Evolutionary conservation across 1,284 basidiomycete species (phyloP), one percentile per base, ranked within the genome.

Genomic region (Cerioporus squamosus): DNA sequence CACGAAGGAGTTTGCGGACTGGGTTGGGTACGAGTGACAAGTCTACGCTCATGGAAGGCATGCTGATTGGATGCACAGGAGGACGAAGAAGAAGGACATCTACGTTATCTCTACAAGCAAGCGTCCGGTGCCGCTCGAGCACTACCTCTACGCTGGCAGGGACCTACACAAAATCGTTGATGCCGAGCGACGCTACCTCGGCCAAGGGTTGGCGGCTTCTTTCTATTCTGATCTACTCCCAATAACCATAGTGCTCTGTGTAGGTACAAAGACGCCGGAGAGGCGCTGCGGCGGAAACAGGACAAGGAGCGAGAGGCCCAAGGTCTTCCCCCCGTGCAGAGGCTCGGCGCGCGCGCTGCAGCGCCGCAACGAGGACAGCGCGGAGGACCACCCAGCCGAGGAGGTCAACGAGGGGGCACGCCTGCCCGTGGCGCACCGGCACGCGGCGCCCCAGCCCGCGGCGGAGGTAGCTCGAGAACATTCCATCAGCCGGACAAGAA

Each of bases 71-170:
- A 20, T 12, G 18, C 31, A 15, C 24, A 97, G 97, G 2, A 91
- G 97, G 10, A 99, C 97, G 1, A 99, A 99, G 80, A 97, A 95
- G 81, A 99, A 98, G 75, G 95, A 99, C 68, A 98, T 99, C 58
- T 99, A 98, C 74, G 97, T 99, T 53, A 98, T 99, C 65, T 97
- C 94, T 22, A 99, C 97, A 0, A 87, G 92, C 1, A 96, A 98
- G 75, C 86, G 97, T 60, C 97, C 97, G 0, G 97, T 99, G 2
- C 97, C 97, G 2, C 82, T 99, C 40, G 97, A 99, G 74, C 97
- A 99, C 77, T 98, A 92, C 75, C 79, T 99, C 5, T 99, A 97
- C 77, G 95, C 96, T 1, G 93, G 94, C 12, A 86, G 90, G 62
- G 95, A 98, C 45, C 79, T 93, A 67, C 90, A 92, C 81, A 98